These are phyloP conservation scores for Cladosporium colombiae DNA, from an alignment of 2,329 filamentous ascomycete genomes.

Conservation along the genomic window DNA sequence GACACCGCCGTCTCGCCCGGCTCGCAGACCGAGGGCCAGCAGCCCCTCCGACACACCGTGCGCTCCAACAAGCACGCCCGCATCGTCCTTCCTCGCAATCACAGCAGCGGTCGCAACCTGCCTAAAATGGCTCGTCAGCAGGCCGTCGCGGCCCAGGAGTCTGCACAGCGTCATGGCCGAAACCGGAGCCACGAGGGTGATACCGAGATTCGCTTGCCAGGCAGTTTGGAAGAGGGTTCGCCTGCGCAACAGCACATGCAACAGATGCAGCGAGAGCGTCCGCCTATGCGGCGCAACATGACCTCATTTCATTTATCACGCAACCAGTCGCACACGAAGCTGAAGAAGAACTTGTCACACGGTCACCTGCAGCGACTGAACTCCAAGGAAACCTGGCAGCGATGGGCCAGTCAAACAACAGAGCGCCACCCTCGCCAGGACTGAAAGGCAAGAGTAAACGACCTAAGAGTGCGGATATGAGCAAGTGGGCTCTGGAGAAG, in stretches of 20 bases:
- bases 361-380: slow-evolving; percentile 46
- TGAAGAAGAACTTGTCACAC: slow-evolving; percentile 46
- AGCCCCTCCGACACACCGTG: slow-evolving; percentile 28
- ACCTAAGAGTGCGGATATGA: slow-evolving; percentile 35
- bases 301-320: slow-evolving; percentile 35
- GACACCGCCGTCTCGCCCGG: slow-evolving; percentile 29
- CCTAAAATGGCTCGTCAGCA: slow-evolving; percentile 32
- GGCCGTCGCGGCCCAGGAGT: slow-evolving; percentile 20
- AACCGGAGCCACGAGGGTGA: slow-evolving; percentile 36
- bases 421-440: slow-evolving; percentile 31
- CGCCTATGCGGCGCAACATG: slow-evolving; percentile 35
- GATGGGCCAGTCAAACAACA: slow-evolving; percentile 24
- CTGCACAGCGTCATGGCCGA: slow-evolving; percentile 30
- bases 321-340: slow-evolving; percentile 34
- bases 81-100: slow-evolving; percentile 36
- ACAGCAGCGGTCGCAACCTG: slow-evolving; percentile 37
- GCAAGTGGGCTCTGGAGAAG: slow-evolving; percentile 27
- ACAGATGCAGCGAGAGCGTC: slow-evolving; percentile 17
- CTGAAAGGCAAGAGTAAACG: slow-evolving; percentile 35
- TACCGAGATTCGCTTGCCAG: slow-evolving; percentile 38
- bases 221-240: slow-evolving; percentile 34
- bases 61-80: slow-evolving; percentile 31
- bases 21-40: slow-evolving; percentile 29
- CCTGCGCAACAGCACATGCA: slow-evolving; percentile 7
- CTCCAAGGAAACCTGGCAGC: slow-evolving; percentile 40